phyloP scores from a whole-genome alignment of 345 rosid species.

The Aquilaria malaccensis region DNA sequence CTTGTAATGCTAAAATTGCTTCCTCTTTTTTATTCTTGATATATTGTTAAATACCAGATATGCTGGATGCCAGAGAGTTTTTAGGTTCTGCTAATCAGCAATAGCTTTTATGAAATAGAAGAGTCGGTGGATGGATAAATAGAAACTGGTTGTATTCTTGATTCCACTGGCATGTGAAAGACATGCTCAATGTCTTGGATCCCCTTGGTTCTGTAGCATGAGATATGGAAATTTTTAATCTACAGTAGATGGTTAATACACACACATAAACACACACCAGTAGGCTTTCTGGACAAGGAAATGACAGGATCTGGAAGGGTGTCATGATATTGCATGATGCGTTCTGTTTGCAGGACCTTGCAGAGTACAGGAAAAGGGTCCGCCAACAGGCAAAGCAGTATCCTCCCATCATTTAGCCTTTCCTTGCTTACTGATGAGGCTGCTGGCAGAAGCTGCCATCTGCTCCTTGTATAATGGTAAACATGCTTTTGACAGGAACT shows the following conservation, averaged over 20 bases:
- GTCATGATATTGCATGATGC: not conserved
- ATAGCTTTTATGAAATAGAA: too few relatives aligned
- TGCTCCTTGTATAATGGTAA: conserved; percentile 21
- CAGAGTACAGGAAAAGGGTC: conserved; percentile 83
- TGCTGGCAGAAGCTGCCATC: conserved; percentile 11
- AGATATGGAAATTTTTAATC: too few relatives aligned
- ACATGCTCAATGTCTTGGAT: too few relatives aligned
- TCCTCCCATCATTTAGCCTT: conserved; percentile 49
- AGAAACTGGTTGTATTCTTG: too few relatives aligned
- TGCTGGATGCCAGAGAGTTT: not conserved
- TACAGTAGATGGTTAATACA: too few relatives aligned
- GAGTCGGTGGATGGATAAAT: too few relatives aligned
- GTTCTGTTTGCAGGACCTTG: conserved; percentile 44
- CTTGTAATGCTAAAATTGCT: not conserved
- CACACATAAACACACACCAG: too few relatives aligned
- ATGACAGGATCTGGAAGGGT: too few relatives aligned
- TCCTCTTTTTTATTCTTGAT: not conserved
- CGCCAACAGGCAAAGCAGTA: conserved; percentile 86
- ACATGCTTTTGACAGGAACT: conserved; percentile 15
- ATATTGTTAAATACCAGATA: too few relatives aligned
- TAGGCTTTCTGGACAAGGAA: too few relatives aligned
- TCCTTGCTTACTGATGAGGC: conserved; percentile 3
- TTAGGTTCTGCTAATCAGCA: not conserved
- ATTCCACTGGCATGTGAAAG: too few relatives aligned
- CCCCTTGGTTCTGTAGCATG: too few relatives aligned